Conservation (phyloP, 257 asterid genomes). For the Datura wrightii region DNA sequence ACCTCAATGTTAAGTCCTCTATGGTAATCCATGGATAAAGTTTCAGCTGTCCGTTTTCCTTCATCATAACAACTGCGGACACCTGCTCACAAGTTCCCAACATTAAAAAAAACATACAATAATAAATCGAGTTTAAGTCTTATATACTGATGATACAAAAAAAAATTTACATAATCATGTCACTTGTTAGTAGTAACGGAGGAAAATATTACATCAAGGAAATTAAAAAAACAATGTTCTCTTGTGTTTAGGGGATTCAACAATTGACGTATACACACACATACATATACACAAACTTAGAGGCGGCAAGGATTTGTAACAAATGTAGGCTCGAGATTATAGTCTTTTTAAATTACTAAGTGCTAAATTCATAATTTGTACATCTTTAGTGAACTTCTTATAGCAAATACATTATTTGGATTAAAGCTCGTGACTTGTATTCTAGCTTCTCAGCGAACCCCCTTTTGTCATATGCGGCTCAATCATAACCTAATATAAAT, state of each 20-base stretch:
- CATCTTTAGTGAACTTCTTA: not conserved
- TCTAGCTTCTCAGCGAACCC: no score
- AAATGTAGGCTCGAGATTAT: not conserved
- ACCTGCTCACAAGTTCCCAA: constrained; percentile 45
- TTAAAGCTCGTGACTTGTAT: not conserved
- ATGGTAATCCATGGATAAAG: constrained; percentile 88
- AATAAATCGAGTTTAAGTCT: not conserved
- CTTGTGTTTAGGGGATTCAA: not conserved
- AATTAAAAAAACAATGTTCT: not conserved
- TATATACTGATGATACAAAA: fast-evolving
- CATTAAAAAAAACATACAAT: not conserved
- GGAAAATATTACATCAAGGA: not conserved
- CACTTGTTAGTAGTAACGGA: not conserved
- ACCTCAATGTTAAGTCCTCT: constrained; percentile 90
- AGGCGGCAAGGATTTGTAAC: not conserved
- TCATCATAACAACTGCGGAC: constrained; percentile 94
- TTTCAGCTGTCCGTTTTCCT: constrained; percentile 93
- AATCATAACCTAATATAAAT: no score
- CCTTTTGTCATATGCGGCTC: fast-evolving
- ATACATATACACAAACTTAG: not conserved
- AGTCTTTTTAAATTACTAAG: no score
- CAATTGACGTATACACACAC: not conserved
- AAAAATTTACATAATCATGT: not conserved
- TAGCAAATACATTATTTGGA: not conserved
- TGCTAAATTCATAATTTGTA: not conserved